Evolutionary conservation across 371 early-diverging fungal species (phyloP).

Genomic region (Mucor irregularis): DNA sequence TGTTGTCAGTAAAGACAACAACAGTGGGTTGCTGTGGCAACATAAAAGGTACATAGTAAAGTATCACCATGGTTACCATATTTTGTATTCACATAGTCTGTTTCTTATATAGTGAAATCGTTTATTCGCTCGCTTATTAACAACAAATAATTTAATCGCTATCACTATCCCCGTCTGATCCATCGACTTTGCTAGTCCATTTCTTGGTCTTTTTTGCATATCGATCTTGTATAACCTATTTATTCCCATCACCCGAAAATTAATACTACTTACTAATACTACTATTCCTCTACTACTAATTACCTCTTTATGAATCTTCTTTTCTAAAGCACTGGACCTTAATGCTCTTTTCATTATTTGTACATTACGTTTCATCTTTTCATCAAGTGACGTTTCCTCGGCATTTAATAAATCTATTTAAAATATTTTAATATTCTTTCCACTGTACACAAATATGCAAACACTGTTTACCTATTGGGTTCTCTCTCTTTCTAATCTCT

Average conservation of each 20-base stretch:
- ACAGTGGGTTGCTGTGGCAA: too few relatives aligned
- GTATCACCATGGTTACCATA: too few relatives aligned
- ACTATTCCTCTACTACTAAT: neutral
- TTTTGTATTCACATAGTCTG: too few relatives aligned
- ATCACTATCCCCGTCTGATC: slow-evolving; percentile 21
- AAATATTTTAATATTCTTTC: neutral
- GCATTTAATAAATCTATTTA: slow-evolving; percentile 28
- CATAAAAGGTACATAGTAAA: too few relatives aligned
- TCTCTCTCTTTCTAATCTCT: slow-evolving; percentile 42
- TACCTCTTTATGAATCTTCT: slow-evolving; percentile 34
- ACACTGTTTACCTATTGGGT: slow-evolving; percentile 48
- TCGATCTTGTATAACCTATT: slow-evolving; percentile 18
- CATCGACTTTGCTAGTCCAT: slow-evolving; percentile 24
- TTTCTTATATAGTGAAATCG: too few relatives aligned
- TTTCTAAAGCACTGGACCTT: slow-evolving; percentile 37
- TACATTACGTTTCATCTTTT: slow-evolving; percentile 38
- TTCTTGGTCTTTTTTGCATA: slow-evolving; percentile 17
- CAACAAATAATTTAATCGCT: slow-evolving; percentile 1
- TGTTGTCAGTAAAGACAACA: too few relatives aligned
- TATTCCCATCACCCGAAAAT: neutral
- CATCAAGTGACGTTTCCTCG: slow-evolving; percentile 29
- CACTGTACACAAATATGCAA: neutral
- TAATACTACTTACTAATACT: neutral
- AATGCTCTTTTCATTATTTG: slow-evolving; percentile 31
- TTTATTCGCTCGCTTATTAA: too few relatives aligned